Evolutionary conservation across 208 protist genomes (phyloP).

Genomic region (Blechomonas ayalai): DNA sequence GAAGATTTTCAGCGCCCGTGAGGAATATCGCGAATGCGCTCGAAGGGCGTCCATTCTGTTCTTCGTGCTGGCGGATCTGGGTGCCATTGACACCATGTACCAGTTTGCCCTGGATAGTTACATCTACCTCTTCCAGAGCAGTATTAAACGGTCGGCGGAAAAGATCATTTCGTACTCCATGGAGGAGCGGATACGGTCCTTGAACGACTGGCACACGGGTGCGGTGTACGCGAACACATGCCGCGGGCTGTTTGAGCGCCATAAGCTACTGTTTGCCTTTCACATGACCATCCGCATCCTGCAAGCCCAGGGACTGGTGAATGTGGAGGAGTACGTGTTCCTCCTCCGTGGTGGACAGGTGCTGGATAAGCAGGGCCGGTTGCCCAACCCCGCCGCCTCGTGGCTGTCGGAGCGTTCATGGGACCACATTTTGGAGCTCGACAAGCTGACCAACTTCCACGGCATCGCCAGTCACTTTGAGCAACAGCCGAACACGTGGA

Average conservation of each 20-base stretch:
- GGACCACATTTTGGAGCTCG: slow-evolving; percentile 97
- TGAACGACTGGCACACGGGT: slow-evolving; percentile 97
- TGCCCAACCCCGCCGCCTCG: slow-evolving; percentile 91
- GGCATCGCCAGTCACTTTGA: slow-evolving; percentile 94
- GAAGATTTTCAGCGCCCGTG: slow-evolving; percentile 95
- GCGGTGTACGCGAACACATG: slow-evolving; percentile 97
- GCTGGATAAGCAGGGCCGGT: slow-evolving; percentile 90
- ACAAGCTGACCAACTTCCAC: slow-evolving; percentile 94
- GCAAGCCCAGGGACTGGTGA: slow-evolving; percentile 82
- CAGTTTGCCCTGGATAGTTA: slow-evolving; percentile 98
- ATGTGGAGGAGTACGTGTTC: slow-evolving; percentile 97
- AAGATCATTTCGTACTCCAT: slow-evolving; percentile 81
- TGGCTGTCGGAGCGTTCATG: slow-evolving; percentile 96
- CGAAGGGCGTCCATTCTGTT: slow-evolving; percentile 95
- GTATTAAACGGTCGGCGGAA: slow-evolving; percentile 92
- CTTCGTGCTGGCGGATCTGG: slow-evolving; percentile 97
- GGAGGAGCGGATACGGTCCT: slow-evolving; percentile 89
- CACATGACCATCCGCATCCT: slow-evolving; percentile 98
- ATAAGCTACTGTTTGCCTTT: slow-evolving; percentile 99
- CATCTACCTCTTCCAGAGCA: slow-evolving; percentile 94
- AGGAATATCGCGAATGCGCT: slow-evolving; percentile 95
- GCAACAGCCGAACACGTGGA: slow-evolving; percentile 92
- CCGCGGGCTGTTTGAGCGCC: slow-evolving; percentile 97
- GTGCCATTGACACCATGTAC: slow-evolving; percentile 98
- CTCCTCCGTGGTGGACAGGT: slow-evolving; percentile 95